Percentiles rank a stretch among this genome's conserved stretches.
Evolutionary conservation across 75 land plant genomes (phyloP).

Genomic region (Adiantum capillusveneris): DNA sequence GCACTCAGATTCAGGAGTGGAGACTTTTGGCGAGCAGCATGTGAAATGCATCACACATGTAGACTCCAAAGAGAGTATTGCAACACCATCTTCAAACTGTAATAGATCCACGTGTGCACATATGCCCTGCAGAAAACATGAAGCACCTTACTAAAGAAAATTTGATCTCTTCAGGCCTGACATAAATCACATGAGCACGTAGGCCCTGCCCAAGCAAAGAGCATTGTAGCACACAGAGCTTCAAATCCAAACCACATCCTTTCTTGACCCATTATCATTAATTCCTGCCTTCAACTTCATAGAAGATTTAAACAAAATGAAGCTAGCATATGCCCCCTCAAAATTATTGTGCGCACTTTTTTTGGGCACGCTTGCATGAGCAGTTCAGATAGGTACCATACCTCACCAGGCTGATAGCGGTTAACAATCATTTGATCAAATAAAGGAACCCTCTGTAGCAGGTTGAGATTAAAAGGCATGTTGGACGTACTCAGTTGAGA

Average conservation of each 20-base stretch:
- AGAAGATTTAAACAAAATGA: too few relatives aligned
- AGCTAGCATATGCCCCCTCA: too few relatives aligned
- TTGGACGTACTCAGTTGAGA: not conserved
- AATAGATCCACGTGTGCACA: slow-evolving; percentile 75
- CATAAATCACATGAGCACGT: too few relatives aligned
- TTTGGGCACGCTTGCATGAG: not conserved
- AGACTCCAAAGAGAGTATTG: slow-evolving; percentile 76
- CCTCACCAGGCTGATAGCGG: slow-evolving; percentile 92
- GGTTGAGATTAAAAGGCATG: slow-evolving; percentile 24
- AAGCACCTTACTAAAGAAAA: slow-evolving; percentile 4
- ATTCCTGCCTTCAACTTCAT: too few relatives aligned
- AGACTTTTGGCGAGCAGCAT: not conserved
- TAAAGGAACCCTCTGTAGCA: slow-evolving; percentile 73
- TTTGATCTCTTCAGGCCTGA: not conserved
- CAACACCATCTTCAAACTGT: slow-evolving; percentile 94
- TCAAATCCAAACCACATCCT: too few relatives aligned
- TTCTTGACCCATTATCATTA: too few relatives aligned
- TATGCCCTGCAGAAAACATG: slow-evolving; percentile 49
- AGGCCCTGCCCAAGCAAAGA: too few relatives aligned
- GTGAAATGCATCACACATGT: slow-evolving; percentile 79
- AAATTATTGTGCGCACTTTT: too few relatives aligned
- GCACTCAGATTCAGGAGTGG: not conserved
- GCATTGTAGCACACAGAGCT: too few relatives aligned
- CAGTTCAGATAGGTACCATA: slow-evolving; percentile 13
- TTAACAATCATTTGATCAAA: slow-evolving; percentile 93